These are phyloP conservation scores for Penicillium verhagenii DNA, from an alignment of 495 filamentous ascomycete genomes.

Conservation along the genomic window DNA sequence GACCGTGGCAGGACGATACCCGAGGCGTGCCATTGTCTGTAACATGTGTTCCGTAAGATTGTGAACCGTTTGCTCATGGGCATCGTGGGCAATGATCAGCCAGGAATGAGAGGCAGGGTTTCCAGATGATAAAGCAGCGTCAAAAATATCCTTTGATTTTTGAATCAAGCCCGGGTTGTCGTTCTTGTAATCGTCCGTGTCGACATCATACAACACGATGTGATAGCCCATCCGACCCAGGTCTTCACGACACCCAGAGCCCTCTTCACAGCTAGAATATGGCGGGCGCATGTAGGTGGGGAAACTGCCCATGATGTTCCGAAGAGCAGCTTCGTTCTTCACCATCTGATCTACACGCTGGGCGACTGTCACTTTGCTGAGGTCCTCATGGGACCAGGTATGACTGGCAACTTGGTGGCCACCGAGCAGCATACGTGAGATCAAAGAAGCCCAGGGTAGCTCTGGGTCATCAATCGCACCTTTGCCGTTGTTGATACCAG, in stretches of 20 bases:
- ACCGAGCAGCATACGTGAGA: constrained; percentile 63
- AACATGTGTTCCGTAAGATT: constrained; percentile 78
- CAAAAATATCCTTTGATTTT: constrained; percentile 70
- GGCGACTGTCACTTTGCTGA: constrained; percentile 54
- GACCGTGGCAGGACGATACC: constrained; percentile 69
- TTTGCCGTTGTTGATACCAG: constrained; percentile 71
- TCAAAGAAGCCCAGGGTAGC: constrained; percentile 57
- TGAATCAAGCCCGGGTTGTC: constrained; percentile 60
- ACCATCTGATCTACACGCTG: constrained; percentile 66
- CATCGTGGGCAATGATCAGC: constrained; percentile 76
- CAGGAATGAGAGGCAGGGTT: constrained; percentile 50
- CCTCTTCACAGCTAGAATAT: constrained; percentile 66
- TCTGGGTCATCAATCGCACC: constrained; percentile 63
- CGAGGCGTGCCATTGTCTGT: constrained; percentile 50
- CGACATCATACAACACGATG: constrained; percentile 70
- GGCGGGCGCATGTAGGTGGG: constrained; percentile 87
- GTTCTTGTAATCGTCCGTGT: constrained; percentile 76
- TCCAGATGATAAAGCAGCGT: constrained; percentile 43
- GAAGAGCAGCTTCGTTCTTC: constrained; percentile 77
- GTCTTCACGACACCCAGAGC: constrained; percentile 56
- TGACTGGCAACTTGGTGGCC: constrained; percentile 87
- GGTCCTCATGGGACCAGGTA: constrained; percentile 80
- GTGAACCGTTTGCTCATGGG: constrained; percentile 71
- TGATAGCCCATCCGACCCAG: constrained; percentile 73
- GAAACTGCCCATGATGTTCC: constrained; percentile 75